Percentiles rank a stretch among this genome's conserved stretches.
These are phyloP conservation scores for Zymoseptoria brevis DNA, from an alignment of 2,329 filamentous ascomycete species.

Conservation along the genomic window DNA sequence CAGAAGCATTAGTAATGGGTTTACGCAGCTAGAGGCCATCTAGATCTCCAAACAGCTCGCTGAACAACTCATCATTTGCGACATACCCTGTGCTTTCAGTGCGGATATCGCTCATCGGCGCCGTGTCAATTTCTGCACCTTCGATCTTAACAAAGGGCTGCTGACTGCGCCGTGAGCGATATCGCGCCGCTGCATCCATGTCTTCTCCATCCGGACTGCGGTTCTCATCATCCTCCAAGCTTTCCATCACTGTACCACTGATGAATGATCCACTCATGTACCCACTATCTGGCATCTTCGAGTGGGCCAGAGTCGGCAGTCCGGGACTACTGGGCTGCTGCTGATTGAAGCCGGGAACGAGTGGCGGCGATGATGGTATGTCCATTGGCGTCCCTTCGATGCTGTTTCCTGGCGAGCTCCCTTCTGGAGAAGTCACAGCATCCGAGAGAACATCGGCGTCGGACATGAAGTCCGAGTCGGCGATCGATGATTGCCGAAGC, in stretches of 20 bases:
- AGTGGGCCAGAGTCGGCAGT: conserved; percentile 45
- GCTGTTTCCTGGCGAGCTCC: conserved; percentile 40
- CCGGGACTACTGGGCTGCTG: conserved; percentile 65
- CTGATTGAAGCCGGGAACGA: conserved; percentile 50
- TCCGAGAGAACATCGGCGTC: conserved; percentile 33
- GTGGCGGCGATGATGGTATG: conserved; percentile 83
- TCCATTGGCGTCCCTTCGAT: conserved; percentile 62
- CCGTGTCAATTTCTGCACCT: conserved; percentile 8
- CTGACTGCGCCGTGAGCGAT: conserved; percentile 21
- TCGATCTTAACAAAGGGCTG: conserved; percentile 24
- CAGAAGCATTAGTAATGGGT: conserved; percentile 4
- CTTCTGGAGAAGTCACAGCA: conserved; percentile 39
- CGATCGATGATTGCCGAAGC: conserved; percentile 25
- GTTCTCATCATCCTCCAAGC: conserved; percentile 51
- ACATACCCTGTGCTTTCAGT: conserved; percentile 24
- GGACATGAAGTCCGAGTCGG: conserved; percentile 26
- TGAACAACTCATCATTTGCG: conserved; percentile 8
- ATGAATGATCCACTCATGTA: conserved; percentile 54
- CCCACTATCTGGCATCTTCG: conserved; percentile 54
- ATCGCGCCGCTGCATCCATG: conserved; percentile 28
- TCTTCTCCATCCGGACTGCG: conserved; percentile 33
- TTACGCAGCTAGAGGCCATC: conserved; percentile 3
- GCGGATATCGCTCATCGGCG: conserved; percentile 7
- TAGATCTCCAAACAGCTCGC: conserved; percentile 13
- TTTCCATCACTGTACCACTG: conserved; percentile 60